These are phyloP conservation scores for Oryza punctata DNA, from an alignment of 176 grass and related monocot species.

Conservation along the genomic window DNA sequence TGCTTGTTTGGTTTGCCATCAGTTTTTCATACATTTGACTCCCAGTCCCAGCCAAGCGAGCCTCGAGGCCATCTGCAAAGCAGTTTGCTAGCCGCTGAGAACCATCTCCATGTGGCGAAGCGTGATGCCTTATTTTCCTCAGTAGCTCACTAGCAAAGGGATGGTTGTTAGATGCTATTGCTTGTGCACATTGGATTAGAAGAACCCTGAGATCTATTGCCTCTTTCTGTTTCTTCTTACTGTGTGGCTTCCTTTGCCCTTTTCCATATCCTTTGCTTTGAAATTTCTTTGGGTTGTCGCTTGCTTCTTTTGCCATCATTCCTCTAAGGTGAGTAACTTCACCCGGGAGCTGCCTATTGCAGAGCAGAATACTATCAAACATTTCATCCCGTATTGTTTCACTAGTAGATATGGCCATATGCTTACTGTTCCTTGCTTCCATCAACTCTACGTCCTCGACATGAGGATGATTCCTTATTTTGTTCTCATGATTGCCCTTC, in stretches of 20 bases:
- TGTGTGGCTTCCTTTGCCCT: background rate
- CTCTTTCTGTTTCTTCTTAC: conserved; percentile 34
- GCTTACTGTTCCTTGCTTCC: conserved; percentile 48
- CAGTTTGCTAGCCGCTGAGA: conserved; percentile 59
- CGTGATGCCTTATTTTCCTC: conserved; percentile 54
- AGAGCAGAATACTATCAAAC: conserved; percentile 60
- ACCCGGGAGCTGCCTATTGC: background rate
- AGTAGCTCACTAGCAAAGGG: conserved; percentile 43
- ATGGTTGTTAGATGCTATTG: conserved; percentile 27
- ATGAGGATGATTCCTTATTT: conserved; percentile 16
- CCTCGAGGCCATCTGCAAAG: conserved; percentile 61
- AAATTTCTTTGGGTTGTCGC: conserved; percentile 14
- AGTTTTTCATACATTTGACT: conserved; percentile 46
- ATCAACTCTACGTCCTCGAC: conserved; percentile 31
- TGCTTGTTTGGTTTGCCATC: conserved; percentile 37
- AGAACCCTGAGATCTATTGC: conserved; percentile 40
- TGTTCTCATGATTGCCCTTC: conserved; percentile 8
- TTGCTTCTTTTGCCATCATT: conserved; percentile 38
- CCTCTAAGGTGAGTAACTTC: conserved; percentile 29
- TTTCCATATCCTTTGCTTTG: background rate
- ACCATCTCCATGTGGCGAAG: conserved; percentile 49
- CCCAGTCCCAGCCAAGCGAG: conserved; percentile 57
- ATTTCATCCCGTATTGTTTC: conserved; percentile 44
- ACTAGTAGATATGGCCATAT: conserved; percentile 40
- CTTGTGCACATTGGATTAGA: conserved; percentile 58